Evolutionary conservation across 805 yeast species (phyloP).

Genomic region (Suhomyces kilbournensis): DNA sequence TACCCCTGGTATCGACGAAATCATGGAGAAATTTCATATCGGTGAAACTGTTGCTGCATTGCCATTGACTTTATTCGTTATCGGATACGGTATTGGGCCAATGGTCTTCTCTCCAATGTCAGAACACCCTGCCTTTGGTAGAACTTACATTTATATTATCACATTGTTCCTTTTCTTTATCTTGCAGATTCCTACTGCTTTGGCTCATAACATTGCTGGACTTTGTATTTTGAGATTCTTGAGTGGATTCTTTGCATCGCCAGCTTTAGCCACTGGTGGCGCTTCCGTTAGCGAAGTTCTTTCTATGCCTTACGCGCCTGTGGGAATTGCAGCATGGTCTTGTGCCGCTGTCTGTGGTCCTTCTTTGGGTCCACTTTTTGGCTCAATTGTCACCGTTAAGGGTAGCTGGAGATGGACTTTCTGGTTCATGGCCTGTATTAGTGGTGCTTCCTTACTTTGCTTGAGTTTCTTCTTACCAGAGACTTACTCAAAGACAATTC

Average conservation of each 20-base stretch:
- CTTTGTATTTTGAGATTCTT: conserved; percentile 50
- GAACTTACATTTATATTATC: conserved; percentile 47
- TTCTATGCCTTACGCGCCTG: conserved; percentile 39
- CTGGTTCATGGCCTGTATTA: conserved; percentile 46
- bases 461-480: conserved; percentile 45
- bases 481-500: conserved; percentile 43
- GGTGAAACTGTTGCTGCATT: conserved; percentile 45
- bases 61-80: conserved; percentile 52
- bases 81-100: conserved; percentile 64
- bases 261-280: conserved; percentile 57
- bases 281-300: conserved; percentile 54
- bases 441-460: conserved; percentile 35
- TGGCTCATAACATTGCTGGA: conserved; percentile 48
- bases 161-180: conserved; percentile 47
- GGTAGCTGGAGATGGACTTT: conserved; percentile 54
- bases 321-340: conserved; percentile 52
- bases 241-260: conserved; percentile 54
- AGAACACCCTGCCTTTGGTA: conserved; percentile 52
- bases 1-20: conserved; percentile 48
- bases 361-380: conserved; percentile 53
- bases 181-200: conserved; percentile 57
- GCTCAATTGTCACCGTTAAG: conserved; percentile 46
- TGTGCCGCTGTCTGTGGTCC: conserved; percentile 56
- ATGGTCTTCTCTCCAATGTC: conserved; percentile 57
- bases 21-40: conserved; percentile 46